Evolutionary conservation across 257 asterid genomes (phyloP), one percentile per base, ranked within the genome.

Genomic region (Salvia miltiorrhiza): DNA sequence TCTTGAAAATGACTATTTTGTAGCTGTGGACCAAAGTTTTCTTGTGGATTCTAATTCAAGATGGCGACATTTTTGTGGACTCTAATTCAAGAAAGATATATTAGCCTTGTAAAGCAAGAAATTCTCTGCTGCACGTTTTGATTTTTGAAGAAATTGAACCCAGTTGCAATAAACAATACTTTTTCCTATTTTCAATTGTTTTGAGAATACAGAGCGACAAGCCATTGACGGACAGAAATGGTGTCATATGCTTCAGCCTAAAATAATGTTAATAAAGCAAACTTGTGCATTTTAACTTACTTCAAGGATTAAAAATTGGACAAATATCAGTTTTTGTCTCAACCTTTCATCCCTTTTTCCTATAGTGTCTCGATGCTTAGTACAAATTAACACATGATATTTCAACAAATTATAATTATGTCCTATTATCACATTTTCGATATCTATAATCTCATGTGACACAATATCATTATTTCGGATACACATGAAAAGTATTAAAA

Each of bases 1-100:
- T 20, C 20, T 9, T 70, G 62, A 61, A 62, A 63, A 41, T 14
- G 50, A 50, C 23, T 43, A 32, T 40, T 69, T 67, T 54, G 47
- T 35, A 66, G 65, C 56, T 56, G 4, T 4, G 3, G 56, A 28
- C 68, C 69, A 49, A 60, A 44, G 30, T 19, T 59, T 33, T 67
- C 66, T 67, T 50, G 49, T 35, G 19, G 54, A 32, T 63, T 37
- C 41, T 43, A 37, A 37, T 67, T 65, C 37, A 75, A 62, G 64
- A 63, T 55, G 69, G 53, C 67, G 43, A 65, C 49, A 70, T 7
- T 56, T 41, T 45, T 16, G 24, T 35, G 19, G 54, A 32, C 58
- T 37, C 41, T 43, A 37, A 37, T 67, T 65, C 37, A 75, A 62
- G 64, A 63, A 58, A 49, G 59, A 64, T 50, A 66, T 60, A 39